Percentiles rank a stretch among this genome's conserved stretches.
Evolutionary conservation across 495 filamentous ascomycete species (phyloP).

Genomic region (Amphirosellinia nigrospora): DNA sequence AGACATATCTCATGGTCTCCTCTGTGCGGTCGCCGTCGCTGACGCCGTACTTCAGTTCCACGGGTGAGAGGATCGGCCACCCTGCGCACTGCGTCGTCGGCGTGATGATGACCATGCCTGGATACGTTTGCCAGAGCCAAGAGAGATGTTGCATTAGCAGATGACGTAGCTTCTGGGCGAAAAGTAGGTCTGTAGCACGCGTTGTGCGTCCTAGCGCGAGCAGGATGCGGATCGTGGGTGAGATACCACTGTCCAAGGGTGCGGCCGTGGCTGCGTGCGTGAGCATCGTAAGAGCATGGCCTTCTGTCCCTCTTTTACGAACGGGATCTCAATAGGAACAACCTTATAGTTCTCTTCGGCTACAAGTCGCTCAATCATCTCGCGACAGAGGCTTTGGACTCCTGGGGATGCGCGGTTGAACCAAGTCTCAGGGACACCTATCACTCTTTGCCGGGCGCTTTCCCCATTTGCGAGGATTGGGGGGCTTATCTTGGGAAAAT

Average conservation of each 20-base stretch:
- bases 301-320: slow-evolving; percentile 73
- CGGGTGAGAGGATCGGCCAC: slow-evolving; percentile 62
- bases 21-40: slow-evolving; percentile 73
- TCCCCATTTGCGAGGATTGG: background rate
- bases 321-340: slow-evolving; percentile 73
- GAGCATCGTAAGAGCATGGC: slow-evolving; percentile 85
- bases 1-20: slow-evolving; percentile 83
- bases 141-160: slow-evolving; percentile 82
- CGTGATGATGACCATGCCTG: slow-evolving; percentile 75
- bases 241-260: slow-evolving; percentile 51
- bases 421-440: slow-evolving; percentile 77
- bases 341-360: slow-evolving; percentile 63
- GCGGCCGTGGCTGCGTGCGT: slow-evolving; percentile 62
- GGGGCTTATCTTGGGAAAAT: slow-evolving; percentile 42
- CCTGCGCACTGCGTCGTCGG: slow-evolving; percentile 78
- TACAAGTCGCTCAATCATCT: slow-evolving; percentile 63
- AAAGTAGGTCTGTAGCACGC: slow-evolving; percentile 68
- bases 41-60: slow-evolving; percentile 65
- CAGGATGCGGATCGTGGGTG: slow-evolving; percentile 69
- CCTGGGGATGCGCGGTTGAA: slow-evolving; percentile 68
- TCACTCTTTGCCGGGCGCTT: slow-evolving; percentile 39
- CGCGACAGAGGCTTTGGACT: slow-evolving; percentile 65
- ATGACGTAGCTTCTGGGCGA: slow-evolving; percentile 77
- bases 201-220: slow-evolving; percentile 68
- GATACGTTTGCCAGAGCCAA: slow-evolving; percentile 69